Percentiles rank a stretch among this genome's conserved stretches.
These are phyloP conservation scores for Lyophyllum semitale DNA, from an alignment of 768 basidiomycete genomes.

Conservation along the genomic window DNA sequence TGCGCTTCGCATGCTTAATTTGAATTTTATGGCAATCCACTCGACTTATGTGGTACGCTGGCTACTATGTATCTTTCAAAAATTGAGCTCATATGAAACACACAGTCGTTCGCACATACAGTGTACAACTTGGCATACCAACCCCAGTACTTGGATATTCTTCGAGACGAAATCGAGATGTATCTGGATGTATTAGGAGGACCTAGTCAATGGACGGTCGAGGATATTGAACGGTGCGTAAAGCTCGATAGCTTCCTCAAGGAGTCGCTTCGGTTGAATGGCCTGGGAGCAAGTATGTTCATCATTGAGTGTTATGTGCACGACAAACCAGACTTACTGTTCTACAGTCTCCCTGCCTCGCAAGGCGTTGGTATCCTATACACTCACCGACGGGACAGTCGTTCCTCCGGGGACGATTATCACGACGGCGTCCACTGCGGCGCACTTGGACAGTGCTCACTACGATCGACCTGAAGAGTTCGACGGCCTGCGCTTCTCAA, in stretches of 20 bases:
- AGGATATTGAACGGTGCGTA: constrained; percentile 9
- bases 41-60: constrained; percentile 25
- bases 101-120: constrained; percentile 30
- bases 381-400: constrained; percentile 8
- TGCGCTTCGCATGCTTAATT: constrained; percentile 26
- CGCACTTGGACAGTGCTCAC: constrained; percentile 19
- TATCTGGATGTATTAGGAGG: constrained; percentile 13
- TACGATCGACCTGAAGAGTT: constrained; percentile 38
- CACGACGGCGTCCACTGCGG: constrained; percentile 4
- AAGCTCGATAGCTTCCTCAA: constrained; percentile 38
- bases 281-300: constrained; percentile 27
- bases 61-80: background rate
- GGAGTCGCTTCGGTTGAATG: constrained; percentile 32
- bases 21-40: constrained; percentile 39
- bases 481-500: constrained; percentile 42
- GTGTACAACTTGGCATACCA: constrained; percentile 28
- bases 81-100: background rate
- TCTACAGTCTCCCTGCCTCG: constrained; percentile 26
- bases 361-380: constrained; percentile 15
- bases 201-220: constrained; percentile 1
- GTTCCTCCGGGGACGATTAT: constrained; percentile 9
- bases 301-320: constrained; percentile 9
- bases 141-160: constrained; percentile 25
- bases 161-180: constrained; percentile 35
- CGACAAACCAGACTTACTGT: constrained; percentile 20